A percentile compares a stretch with the other conserved stretches of the same genome.
These are phyloP conservation scores for Sarocladiaceae sp. DNA, from an alignment of 2,329 filamentous ascomycete species.

Conservation along the genomic window DNA sequence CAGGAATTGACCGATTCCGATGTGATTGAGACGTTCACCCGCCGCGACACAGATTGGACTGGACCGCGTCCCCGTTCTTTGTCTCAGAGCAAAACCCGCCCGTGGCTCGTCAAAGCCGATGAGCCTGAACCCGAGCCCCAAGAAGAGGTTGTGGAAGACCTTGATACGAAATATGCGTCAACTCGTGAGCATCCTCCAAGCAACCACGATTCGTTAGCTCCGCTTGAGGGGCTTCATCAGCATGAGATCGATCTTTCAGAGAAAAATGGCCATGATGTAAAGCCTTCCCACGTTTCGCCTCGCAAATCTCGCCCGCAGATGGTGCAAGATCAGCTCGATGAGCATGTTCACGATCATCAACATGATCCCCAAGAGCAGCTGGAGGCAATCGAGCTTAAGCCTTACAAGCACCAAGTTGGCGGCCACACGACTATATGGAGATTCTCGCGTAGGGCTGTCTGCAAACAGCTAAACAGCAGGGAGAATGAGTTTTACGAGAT, in stretches of 20 bases:
- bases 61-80: conserved; percentile 37
- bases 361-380: conserved; percentile 43
- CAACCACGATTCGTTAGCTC: too few relatives aligned
- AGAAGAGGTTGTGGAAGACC: conserved; percentile 16
- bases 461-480: conserved; percentile 95
- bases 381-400: conserved; percentile 90
- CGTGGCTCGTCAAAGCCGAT: conserved; percentile 55
- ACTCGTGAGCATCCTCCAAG: too few relatives aligned
- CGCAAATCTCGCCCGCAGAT: neutral
- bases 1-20: conserved; percentile 43
- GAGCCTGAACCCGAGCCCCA: conserved; percentile 34
- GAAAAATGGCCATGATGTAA: conserved; percentile 13
- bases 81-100: conserved; percentile 32
- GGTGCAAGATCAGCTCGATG: conserved; percentile 28
- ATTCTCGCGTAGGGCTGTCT: conserved; percentile 90
- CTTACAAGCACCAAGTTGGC: conserved; percentile 95
- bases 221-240: conserved; percentile 1
- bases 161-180: conserved; percentile 11
- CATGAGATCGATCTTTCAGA: neutral
- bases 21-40: conserved; percentile 22
- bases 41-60: conserved; percentile 34
- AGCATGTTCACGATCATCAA: conserved; percentile 45
- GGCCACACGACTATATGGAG: conserved; percentile 95
- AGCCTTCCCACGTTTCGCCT: neutral
- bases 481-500: conserved; percentile 99